Evolutionary conservation across 2,329 filamentous ascomycete genomes (phyloP).

Genomic region (Didymella segeticola): DNA sequence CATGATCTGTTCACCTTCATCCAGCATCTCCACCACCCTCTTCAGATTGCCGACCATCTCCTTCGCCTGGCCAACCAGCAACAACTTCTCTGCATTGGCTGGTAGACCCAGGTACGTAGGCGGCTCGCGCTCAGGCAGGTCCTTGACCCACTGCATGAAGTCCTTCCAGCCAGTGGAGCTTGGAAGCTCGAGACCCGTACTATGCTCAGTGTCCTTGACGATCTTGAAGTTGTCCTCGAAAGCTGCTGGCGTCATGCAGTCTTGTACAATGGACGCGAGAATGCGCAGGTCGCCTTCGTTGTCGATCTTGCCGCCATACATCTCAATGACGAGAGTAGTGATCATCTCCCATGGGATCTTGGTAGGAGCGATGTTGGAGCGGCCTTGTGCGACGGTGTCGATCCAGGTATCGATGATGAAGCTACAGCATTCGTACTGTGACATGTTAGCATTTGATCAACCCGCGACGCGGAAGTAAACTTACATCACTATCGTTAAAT

Average conservation of each 20-base stretch:
- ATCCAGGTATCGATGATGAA: slow-evolving; percentile 97
- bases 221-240: slow-evolving; percentile 94
- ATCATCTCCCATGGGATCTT: slow-evolving; percentile 98
- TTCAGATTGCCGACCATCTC: slow-evolving; percentile 84
- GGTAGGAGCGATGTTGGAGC: slow-evolving; percentile 89
- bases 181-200: slow-evolving; percentile 74
- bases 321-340: slow-evolving; percentile 86
- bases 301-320: slow-evolving; percentile 97
- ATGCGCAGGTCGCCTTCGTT: slow-evolving; percentile 82
- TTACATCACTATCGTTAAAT: slow-evolving; percentile 98
- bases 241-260: slow-evolving; percentile 82
- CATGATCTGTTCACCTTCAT: slow-evolving; percentile 93
- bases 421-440: slow-evolving; percentile 92
- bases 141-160: slow-evolving; percentile 90
- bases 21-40: slow-evolving; percentile 84
- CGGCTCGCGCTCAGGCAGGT: slow-evolving; percentile 91
- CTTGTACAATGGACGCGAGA: slow-evolving; percentile 74
- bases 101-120: slow-evolving; percentile 94
- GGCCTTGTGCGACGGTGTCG: slow-evolving; percentile 78
- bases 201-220: slow-evolving; percentile 66
- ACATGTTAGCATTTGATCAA: slow-evolving; percentile 39
- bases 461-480: slow-evolving; percentile 48
- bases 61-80: slow-evolving; percentile 85
- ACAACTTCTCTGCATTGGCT: slow-evolving; percentile 93
- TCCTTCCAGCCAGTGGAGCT: slow-evolving; percentile 81